phyloP scores from a whole-genome alignment of 2,329 filamentous ascomycete genomes.

The Aciculosporium take region DNA sequence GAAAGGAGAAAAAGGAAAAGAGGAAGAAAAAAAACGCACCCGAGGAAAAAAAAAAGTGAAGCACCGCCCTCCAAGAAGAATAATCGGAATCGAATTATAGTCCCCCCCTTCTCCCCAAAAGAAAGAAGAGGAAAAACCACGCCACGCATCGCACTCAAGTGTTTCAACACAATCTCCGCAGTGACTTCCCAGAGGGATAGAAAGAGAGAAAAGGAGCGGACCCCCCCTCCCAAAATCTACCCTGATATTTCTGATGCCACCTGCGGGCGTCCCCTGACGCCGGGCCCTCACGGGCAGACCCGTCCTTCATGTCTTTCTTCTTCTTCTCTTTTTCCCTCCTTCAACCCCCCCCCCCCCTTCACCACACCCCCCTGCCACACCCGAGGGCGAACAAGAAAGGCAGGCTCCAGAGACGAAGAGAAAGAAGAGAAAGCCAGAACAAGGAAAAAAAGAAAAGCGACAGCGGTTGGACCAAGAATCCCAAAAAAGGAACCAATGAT shows the following conservation, averaged over 20 bases:
- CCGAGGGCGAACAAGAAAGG: too few relatives aligned
- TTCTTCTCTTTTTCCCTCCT: too few relatives aligned
- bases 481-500: not conserved
- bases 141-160: conserved; percentile 15
- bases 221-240: too few relatives aligned
- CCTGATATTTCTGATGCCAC: conserved; percentile 14
- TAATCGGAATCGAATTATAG: conserved; percentile 15
- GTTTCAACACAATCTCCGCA: conserved; percentile 13
- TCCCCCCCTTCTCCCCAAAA: not conserved
- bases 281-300: conserved; percentile 13
- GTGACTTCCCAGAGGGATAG: conserved; percentile 10
- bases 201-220: not conserved
- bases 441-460: conserved; percentile 5
- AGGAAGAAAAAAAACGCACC: conserved; percentile 5
- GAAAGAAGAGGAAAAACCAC: conserved; percentile 5
- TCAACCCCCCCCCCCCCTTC: too few relatives aligned
- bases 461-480: conserved; percentile 7
- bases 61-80: conserved; percentile 12
- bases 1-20: not conserved
- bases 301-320: conserved; percentile 9
- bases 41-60: conserved; percentile 9
- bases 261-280: conserved; percentile 12
- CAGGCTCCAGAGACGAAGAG: too few relatives aligned
- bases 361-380: too few relatives aligned
- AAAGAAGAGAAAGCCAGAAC: too few relatives aligned